Evolutionary conservation across 2,329 filamentous ascomycete species (phyloP).

Genomic region (Colletotrichum falcatum): DNA sequence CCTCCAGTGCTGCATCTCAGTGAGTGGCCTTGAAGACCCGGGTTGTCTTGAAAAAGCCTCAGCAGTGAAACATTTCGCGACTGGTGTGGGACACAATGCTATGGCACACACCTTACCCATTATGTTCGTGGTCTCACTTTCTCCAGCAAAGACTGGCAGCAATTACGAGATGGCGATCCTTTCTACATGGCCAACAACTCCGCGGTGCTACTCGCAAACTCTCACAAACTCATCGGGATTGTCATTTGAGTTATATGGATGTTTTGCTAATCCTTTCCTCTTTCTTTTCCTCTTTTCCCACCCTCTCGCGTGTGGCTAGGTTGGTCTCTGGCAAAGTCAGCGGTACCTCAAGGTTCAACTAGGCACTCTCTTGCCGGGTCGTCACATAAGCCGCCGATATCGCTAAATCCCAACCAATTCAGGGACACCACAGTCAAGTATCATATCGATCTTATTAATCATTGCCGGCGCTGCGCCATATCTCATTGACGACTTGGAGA

Average conservation of each 20-base stretch:
- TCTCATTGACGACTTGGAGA: conserved; percentile 15
- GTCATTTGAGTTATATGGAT: neutral
- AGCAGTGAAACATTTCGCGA: conserved; percentile 23
- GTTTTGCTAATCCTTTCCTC: neutral
- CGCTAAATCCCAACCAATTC: neutral
- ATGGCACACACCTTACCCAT: conserved; percentile 33
- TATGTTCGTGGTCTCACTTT: conserved; percentile 8
- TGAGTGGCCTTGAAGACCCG: conserved; percentile 1
- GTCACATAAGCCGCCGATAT: conserved; percentile 11
- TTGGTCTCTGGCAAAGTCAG: neutral
- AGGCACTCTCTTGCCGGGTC: neutral
- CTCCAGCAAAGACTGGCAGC: conserved; percentile 17
- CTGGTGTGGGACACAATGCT: conserved; percentile 17
- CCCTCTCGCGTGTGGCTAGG: neutral
- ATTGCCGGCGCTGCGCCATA: conserved; percentile 15
- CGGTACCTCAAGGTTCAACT: neutral
- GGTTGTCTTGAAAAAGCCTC: conserved; percentile 11
- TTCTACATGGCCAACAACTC: conserved; percentile 1
- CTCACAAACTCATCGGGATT: neutral
- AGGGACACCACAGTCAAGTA: neutral
- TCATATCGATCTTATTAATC: neutral
- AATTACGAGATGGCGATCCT: conserved; percentile 16
- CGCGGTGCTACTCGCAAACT: neutral
- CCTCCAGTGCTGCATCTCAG: conserved; percentile 18
- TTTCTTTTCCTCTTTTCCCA: too few relatives aligned